Base-by-base conservation (phyloP, 2,329 filamentous ascomycete species). In the Penicillium sp. region DNA sequence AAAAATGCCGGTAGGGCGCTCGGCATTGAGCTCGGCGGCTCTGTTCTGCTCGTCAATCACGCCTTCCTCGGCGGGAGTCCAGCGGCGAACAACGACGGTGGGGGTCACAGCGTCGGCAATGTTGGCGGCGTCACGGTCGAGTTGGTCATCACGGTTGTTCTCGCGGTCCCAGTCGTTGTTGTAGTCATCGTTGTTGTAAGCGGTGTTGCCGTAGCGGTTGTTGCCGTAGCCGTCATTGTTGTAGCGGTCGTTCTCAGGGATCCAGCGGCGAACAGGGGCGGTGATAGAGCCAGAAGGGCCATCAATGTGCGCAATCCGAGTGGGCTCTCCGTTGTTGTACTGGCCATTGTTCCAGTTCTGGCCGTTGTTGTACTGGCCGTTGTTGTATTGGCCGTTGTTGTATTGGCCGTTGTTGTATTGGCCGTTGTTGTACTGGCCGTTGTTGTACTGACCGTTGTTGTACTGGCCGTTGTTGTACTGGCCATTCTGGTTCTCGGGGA, bases 81-180 rank as follows among this genome's bases (percentile, higher is more conserved):
- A 38, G 35, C 35, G 35, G 5, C 18, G 16, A 9, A 38, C 35
- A 20, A 22, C 35, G 3, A 36, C 4, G 20, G 35, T 38, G 4
- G 35, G 35, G 2, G 35, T 38, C 35, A 38, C 16, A 5, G 35
- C 4, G 2, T 20, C 16, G 35, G 35, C 35, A 20, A 38, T 22
- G 16, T 4, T 1, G 22, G 28, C 44, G 18, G 40, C 38, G 27
- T 38, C 16, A 42, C 39, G 38, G 38, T 40, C 38, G 14, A 40
- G 38, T 9, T 24, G 25, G 2, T 41, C 53, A 36, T 60, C 60
- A 6, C 60, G 54, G 31, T 50, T 45, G 33, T 55, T 45, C 35
- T 55, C 51, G 13, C 55, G 53, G 33, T 55, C 42, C 7, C 44
- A 45, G 31, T 56, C 47, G 14, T 48, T 38, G 44, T 60, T 45